Evolutionary conservation across 331 rosid species (phyloP).

Genomic region (Rosa hybrid): DNA sequence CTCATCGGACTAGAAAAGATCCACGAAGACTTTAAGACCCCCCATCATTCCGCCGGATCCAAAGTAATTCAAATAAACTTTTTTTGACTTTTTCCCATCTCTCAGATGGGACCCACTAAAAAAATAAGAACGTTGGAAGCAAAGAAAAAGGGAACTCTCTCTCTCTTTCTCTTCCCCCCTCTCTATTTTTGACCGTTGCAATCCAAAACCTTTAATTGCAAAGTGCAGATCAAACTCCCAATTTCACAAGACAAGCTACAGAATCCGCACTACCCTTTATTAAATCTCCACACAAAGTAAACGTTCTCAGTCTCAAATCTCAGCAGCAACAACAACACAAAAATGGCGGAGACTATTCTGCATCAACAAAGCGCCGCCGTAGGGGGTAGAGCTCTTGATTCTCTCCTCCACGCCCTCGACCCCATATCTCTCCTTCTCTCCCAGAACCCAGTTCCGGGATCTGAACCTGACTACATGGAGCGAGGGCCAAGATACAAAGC

Average conservation of each 20-base stretch:
- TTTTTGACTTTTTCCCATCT: neutral
- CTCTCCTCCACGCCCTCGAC: slow-evolving; percentile 58
- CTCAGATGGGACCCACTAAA: slow-evolving; percentile 36
- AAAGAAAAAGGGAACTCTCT: neutral
- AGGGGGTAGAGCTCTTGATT: slow-evolving; percentile 25
- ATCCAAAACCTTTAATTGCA: slow-evolving; percentile 25
- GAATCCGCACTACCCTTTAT: neutral
- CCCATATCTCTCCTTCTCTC: slow-evolving; percentile 61
- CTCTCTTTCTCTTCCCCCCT: neutral
- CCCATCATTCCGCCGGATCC: slow-evolving; percentile 19
- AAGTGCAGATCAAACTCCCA: slow-evolving; percentile 12
- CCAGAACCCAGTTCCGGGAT: slow-evolving; percentile 35
- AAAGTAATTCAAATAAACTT: slow-evolving; percentile 1
- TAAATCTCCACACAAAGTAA: neutral
- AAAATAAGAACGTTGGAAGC: slow-evolving; percentile 42
- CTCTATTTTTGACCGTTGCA: slow-evolving; percentile 63
- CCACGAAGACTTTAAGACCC: neutral
- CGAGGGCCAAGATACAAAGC: slow-evolving; percentile 91
- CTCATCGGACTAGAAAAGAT: neutral
- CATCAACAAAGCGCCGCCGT: slow-evolving; percentile 16
- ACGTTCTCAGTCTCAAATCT: neutral
- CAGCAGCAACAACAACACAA: neutral
- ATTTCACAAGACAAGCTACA: slow-evolving; percentile 7
- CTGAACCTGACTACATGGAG: slow-evolving; percentile 47
- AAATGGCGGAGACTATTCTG: slow-evolving; percentile 51